Conservation (phyloP, 257 asterid species). For the Paraleonurus japonicus region DNA sequence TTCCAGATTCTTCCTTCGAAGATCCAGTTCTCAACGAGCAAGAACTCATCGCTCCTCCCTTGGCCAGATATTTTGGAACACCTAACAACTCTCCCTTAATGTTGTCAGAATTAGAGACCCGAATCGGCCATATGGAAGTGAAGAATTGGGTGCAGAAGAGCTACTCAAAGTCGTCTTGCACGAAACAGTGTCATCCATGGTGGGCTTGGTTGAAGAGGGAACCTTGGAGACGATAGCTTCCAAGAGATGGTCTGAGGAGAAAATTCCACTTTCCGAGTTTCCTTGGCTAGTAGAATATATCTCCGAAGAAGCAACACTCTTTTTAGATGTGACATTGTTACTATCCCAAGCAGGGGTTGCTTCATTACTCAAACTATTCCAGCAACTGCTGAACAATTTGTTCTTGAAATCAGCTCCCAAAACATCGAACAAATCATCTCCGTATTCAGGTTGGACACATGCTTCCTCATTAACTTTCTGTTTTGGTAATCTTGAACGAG, state of each 20-base stretch:
- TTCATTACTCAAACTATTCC: conserved; percentile 39
- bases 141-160: conserved; percentile 44
- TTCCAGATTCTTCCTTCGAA: conserved; percentile 49
- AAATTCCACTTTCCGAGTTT: conserved; percentile 49
- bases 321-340: conserved; percentile 24
- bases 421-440: conserved; percentile 83
- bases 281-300: conserved; percentile 38
- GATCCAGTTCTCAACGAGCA: conserved; percentile 38
- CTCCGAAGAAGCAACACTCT: conserved; percentile 41
- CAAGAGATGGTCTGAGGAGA: conserved; percentile 65
- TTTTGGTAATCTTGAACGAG: conserved; percentile 31
- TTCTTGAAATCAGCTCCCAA: conserved; percentile 79
- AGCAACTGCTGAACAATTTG: conserved; percentile 48
- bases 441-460: conserved; percentile 33
- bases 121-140: conserved; percentile 44
- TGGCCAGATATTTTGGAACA: conserved; percentile 50
- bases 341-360: conserved; percentile 33
- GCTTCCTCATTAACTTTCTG: conserved; percentile 37
- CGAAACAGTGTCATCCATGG: conserved; percentile 53
- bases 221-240: conserved; percentile 64
- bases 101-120: conserved; percentile 36
- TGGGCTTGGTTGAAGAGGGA: conserved; percentile 33
- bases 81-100: conserved; percentile 56
- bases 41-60: conserved; percentile 45
- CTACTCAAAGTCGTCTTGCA: conserved; percentile 55